These are phyloP conservation scores for Talaromyces atroroseus DNA, from an alignment of 2,329 filamentous ascomycete species.

Conservation along the genomic window DNA sequence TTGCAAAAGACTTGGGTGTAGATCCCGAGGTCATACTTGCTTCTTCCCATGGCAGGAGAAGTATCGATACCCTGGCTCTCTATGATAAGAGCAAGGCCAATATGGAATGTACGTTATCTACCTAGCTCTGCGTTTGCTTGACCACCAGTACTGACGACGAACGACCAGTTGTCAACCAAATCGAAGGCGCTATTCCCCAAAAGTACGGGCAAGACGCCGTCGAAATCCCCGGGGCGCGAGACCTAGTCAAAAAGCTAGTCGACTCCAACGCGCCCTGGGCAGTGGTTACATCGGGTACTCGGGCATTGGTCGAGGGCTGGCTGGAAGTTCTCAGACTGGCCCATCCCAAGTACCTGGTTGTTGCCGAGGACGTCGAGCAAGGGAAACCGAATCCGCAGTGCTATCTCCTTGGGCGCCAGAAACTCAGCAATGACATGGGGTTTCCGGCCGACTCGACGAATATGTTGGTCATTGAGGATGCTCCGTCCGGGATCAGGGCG, in stretches of 20 bases:
- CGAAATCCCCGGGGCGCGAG: constrained; percentile 78
- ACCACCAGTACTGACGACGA: constrained; percentile 1
- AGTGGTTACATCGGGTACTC: constrained; percentile 71
- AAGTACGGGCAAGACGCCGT: constrained; percentile 71
- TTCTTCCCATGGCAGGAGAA: constrained; percentile 84
- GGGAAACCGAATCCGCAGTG: constrained; percentile 75
- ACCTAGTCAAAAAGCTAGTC: constrained; percentile 63
- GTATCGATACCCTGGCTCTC: constrained; percentile 76
- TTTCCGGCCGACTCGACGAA: constrained; percentile 40
- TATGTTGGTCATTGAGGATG: constrained; percentile 80
- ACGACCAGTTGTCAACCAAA: constrained; percentile 63
- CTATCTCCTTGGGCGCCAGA: constrained; percentile 63
- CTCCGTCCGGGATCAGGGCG: constrained; percentile 74
- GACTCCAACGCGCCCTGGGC: constrained; percentile 66
- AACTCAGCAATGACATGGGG: constrained; percentile 43
- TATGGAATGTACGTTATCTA: constrained; percentile 71
- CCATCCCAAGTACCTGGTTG: constrained; percentile 61
- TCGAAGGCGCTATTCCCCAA: constrained; percentile 73
- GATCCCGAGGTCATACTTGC: constrained; percentile 78
- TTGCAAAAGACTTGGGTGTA: constrained; percentile 74
- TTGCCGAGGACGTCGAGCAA: constrained; percentile 67
- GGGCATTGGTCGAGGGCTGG: constrained; percentile 64
- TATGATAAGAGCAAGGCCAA: constrained; percentile 81
- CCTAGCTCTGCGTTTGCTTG: not conserved
- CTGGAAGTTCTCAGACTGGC: constrained; percentile 61